Base-by-base conservation (phyloP, 163 green algal genomes). In the Scenedesmus sp. region DNA sequence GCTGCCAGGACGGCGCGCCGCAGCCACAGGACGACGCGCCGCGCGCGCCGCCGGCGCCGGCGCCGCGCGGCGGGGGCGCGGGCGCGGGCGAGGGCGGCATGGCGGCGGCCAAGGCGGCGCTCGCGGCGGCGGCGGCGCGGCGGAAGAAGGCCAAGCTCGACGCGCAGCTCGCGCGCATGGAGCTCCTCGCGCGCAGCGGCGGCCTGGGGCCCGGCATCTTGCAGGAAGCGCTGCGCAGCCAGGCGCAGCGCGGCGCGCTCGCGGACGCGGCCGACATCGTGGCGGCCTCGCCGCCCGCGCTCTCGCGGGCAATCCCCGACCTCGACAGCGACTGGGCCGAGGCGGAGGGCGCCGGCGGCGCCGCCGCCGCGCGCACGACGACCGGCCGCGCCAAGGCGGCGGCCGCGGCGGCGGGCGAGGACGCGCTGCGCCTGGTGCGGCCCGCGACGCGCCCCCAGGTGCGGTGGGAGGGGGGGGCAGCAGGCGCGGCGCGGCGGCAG, bases 261-360 rank as follows among this genome's bases (percentile, higher is more conserved):
- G 54, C 53, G 10, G 69, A 77, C 31, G 69, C 69, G 17, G 54
- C 42, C 29, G 69, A 77, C 39, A 77, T 77, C 6, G n/a, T 77
- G 24, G 13, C 53, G 22, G 33, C 50, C 26, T 69, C 54, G 1
- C n/a, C 24, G n/a, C 33, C 28, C 24, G n/a, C 57, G 36, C 47
- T 77, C 24, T 6, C 63, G 36, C 42, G 24, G 15, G 14, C 58
- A 28, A 29, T 28, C 29, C 22, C 34, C 1, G 33, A 58, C 39
- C 54, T 77, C 24, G 39, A 62, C 1, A 17, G 26, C 11, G 69
- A 77, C 36, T 77, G 69, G 69, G 28, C 54, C 47, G 69, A 26
- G n/a, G 69, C 24, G 17, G 69, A 77, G 60, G 44, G 62, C 18
- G 42, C 33, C n/a, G n/a, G n/a, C n/a, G n/a, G n/a, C n/a, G 33